These are phyloP conservation scores for Marasmius oreades DNA, from an alignment of 1,284 basidiomycete species.

Conservation along the genomic window DNA sequence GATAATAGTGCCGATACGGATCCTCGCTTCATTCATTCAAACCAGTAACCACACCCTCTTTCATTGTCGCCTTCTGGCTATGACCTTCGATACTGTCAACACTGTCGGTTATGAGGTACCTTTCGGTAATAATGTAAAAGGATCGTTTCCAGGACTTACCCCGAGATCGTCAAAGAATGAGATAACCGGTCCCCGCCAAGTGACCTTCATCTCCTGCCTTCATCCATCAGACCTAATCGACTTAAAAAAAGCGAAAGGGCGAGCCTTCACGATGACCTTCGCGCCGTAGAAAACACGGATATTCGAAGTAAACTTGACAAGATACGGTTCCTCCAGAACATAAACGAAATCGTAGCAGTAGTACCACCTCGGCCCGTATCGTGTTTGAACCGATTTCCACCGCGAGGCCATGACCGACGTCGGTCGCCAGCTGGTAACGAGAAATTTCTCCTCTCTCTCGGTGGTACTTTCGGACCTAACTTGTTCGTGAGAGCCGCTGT, in stretches of 20 bases:
- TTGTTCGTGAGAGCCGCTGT: not conserved
- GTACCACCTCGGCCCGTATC: conserved; percentile 22
- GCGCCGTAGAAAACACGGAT: no score
- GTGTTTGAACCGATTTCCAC: conserved; percentile 11
- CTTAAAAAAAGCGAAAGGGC: no score
- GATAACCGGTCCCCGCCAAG: not conserved
- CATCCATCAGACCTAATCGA: no score
- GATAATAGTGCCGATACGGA: not conserved
- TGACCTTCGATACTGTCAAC: not conserved
- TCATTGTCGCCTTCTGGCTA: not conserved
- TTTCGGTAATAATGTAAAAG: no score
- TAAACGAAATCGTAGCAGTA: conserved; percentile 17
- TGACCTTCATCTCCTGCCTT: no score
- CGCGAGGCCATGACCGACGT: conserved; percentile 12
- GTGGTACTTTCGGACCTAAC: not conserved
- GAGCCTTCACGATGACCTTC: no score
- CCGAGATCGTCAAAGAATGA: not conserved
- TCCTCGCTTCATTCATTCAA: not conserved
- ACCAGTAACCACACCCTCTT: no score
- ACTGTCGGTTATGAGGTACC: not conserved
- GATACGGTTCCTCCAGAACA: conserved; percentile 7
- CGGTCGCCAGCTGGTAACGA: conserved; percentile 3
- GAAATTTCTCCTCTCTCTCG: not conserved
- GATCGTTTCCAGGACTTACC: not conserved
- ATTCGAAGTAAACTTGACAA: not conserved